These are phyloP conservation scores for Mycena sp. DNA, from an alignment of 1,284 basidiomycete genomes.

Conservation along the genomic window DNA sequence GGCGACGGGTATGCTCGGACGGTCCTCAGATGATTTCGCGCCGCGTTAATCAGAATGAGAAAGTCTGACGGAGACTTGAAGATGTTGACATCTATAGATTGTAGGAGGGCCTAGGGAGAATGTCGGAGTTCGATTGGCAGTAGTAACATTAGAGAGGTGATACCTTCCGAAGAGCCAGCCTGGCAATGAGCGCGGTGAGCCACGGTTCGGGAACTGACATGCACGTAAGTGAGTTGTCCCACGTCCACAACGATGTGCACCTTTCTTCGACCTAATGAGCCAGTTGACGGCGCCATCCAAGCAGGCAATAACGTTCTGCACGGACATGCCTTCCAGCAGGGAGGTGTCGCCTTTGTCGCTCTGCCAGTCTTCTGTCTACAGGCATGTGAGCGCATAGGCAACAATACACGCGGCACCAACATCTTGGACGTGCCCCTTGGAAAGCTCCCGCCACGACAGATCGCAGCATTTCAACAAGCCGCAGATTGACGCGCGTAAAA, in stretches of 20 bases:
- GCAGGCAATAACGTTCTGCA: conserved; percentile 63
- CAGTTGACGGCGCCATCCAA: conserved; percentile 70
- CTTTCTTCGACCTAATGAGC: conserved; percentile 54
- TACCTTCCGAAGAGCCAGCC: conserved; percentile 70
- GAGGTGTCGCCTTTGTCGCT: conserved; percentile 87
- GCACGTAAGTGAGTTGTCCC: neutral
- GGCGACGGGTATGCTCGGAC: conserved; percentile 50
- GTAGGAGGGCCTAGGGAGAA: conserved; percentile 53
- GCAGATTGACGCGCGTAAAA: conserved; percentile 76
- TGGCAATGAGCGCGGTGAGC: conserved; percentile 59
- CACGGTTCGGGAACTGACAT: conserved; percentile 51
- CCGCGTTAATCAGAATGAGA: conserved; percentile 48
- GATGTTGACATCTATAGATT: conserved; percentile 58
- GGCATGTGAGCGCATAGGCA: conserved; percentile 24
- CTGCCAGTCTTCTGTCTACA: conserved; percentile 87
- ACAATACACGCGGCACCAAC: conserved; percentile 54
- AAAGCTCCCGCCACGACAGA: conserved; percentile 83
- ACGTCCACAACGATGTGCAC: conserved; percentile 37
- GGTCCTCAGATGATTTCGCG: conserved; percentile 52
- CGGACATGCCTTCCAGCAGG: conserved; percentile 76
- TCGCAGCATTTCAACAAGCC: conserved; percentile 88
- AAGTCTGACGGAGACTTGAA: conserved; percentile 48
- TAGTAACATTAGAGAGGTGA: neutral
- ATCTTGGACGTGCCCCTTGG: conserved; percentile 78
- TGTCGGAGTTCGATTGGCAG: neutral